Conservation (phyloP, 768 basidiomycete species). For the Panaeolus papilionaceus region DNA sequence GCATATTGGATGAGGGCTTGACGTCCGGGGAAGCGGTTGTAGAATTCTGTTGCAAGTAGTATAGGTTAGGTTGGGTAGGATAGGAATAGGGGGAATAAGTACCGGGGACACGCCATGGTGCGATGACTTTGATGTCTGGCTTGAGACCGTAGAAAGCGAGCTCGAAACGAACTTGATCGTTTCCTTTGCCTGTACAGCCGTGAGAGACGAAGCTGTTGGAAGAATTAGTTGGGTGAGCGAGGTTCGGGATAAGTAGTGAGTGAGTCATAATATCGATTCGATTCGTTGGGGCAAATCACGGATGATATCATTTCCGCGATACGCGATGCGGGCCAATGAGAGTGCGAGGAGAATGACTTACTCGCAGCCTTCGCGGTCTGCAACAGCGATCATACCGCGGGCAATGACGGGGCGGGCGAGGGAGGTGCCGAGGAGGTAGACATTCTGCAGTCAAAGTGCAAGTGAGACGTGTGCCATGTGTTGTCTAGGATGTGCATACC, state of each 20-base stretch:
- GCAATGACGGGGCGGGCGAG: conserved; percentile 98
- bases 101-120: conserved; percentile 98
- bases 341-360: conserved; percentile 46
- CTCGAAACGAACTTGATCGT: conserved; percentile 99
- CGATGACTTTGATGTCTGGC: conserved; percentile 98
- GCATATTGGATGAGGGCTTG: conserved; percentile 93
- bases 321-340: background rate
- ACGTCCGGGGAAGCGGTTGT: conserved; percentile 96
- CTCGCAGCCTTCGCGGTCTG: conserved; percentile 95
- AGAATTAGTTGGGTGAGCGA: too few species aligned
- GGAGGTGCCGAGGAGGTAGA: conserved; percentile 97
- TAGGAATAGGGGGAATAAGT: background rate
- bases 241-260: too few species aligned
- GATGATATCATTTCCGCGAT: conserved; percentile 8
- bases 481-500: conserved; percentile 45
- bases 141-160: conserved; percentile 98
- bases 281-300: background rate
- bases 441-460: conserved; percentile 58
- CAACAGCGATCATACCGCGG: conserved; percentile 96
- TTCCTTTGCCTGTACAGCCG: conserved; percentile 99
- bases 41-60: conserved; percentile 71
- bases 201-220: conserved; percentile 92
- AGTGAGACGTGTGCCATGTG: conserved; percentile 13
- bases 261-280: background rate
- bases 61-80: background rate